Evolutionary conservation across 2,329 filamentous ascomycete species (phyloP).

Genomic region (Ophiosphaerella herpotricha): DNA sequence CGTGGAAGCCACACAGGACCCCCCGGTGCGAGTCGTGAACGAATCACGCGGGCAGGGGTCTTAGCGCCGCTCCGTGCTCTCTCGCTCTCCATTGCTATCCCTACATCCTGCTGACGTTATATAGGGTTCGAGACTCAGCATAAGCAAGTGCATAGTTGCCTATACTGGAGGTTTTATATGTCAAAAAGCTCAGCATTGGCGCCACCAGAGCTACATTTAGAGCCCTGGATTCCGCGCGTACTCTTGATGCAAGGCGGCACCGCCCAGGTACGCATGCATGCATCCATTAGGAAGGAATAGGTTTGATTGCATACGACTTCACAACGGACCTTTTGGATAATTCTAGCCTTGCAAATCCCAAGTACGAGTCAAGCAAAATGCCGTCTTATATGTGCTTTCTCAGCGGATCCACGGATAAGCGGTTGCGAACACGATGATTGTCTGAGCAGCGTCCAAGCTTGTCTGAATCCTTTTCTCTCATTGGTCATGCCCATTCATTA

Average conservation of each 20-base stretch:
- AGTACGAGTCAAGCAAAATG: not conserved
- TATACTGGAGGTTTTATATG: not conserved
- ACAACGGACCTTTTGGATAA: not conserved
- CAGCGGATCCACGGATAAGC: not conserved
- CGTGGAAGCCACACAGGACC: slow-evolving; percentile 17
- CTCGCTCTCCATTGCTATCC: not conserved
- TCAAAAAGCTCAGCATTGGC: not conserved
- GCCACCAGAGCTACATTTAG: no score
- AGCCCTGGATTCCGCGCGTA: no score
- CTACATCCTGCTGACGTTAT: slow-evolving; percentile 4
- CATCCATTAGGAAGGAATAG: no score
- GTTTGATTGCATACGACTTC: no score
- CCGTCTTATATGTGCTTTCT: not conserved
- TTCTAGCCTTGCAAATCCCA: not conserved
- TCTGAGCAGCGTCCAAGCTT: not conserved
- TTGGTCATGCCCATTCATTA: not conserved
- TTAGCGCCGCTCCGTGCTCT: not conserved
- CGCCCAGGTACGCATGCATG: no score
- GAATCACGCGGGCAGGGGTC: not conserved
- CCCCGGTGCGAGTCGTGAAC: not conserved
- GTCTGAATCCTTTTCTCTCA: not conserved
- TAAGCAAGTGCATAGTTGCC: not conserved
- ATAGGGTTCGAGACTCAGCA: slow-evolving; percentile 2
- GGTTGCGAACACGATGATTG: not conserved
- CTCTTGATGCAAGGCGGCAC: no score